Conservation (phyloP, 1,284 basidiomycete genomes). For the Ceratobasidium sp. region DNA sequence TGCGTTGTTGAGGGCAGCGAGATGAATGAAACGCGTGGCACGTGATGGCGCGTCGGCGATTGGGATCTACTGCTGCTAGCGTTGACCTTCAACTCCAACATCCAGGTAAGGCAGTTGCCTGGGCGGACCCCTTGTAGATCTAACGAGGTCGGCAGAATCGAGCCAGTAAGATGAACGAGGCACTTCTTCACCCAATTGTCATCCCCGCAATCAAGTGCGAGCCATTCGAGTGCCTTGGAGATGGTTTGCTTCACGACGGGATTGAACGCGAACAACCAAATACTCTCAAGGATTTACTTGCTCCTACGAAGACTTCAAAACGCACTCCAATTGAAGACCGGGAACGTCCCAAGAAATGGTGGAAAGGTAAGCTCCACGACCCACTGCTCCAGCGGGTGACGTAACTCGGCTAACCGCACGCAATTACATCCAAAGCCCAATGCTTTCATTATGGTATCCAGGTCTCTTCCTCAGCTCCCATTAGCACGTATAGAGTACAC, state of each 20-base stretch:
- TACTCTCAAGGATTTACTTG: constrained; percentile 16
- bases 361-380: constrained; percentile 12
- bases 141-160: not conserved
- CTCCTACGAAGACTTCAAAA: constrained; percentile 24
- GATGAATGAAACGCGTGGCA: no score
- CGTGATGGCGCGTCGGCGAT: no score
- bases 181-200: constrained; percentile 11
- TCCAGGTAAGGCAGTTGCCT: no score
- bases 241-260: constrained; percentile 21
- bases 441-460: constrained; percentile 21
- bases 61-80: no score
- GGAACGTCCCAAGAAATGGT: constrained; percentile 34
- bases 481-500: constrained; percentile 26
- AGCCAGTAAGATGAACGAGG: not conserved
- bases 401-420: not conserved
- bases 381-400: not conserved
- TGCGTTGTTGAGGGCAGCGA: no score
- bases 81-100: no score
- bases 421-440: constrained; percentile 2
- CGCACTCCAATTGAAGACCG: constrained; percentile 21
- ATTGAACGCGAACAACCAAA: constrained; percentile 15
- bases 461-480: not conserved
- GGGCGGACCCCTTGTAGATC: not conserved
- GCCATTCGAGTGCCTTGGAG: constrained; percentile 24
- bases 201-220: not conserved